Evolutionary conservation across 140 eudicot genomes (phyloP).

Genomic region (Ambrosia hybrid): DNA sequence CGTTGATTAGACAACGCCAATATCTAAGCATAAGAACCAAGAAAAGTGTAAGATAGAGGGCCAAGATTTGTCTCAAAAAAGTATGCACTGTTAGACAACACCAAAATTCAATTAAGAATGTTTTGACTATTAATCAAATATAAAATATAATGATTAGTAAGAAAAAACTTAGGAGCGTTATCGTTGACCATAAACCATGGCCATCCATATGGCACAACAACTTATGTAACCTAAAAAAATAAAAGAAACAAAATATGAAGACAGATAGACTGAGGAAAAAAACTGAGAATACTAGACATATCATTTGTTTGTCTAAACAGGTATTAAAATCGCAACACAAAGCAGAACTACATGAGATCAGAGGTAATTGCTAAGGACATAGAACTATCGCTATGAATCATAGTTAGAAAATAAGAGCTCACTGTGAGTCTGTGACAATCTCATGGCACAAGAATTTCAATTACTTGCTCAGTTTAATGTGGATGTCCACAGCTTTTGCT

Average conservation of each 20-base stretch:
- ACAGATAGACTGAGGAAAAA: background rate
- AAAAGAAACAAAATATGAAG: background rate
- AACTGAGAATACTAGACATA: constrained; percentile 3
- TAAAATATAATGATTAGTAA: background rate
- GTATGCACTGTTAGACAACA: background rate
- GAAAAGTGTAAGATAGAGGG: background rate
- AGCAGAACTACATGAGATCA: background rate
- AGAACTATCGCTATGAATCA: background rate
- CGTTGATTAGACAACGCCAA: background rate
- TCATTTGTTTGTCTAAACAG: background rate
- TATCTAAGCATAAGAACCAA: background rate
- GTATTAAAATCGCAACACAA: background rate
- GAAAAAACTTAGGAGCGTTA: background rate
- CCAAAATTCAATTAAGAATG: background rate
- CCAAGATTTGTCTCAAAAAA: background rate
- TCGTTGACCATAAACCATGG: background rate
- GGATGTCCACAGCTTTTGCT: constrained; percentile 9
- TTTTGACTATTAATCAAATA: constrained; percentile 9
- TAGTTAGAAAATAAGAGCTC: background rate
- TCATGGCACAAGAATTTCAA: constrained; percentile 13
- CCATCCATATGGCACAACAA: constrained; percentile 7
- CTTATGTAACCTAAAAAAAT: background rate
- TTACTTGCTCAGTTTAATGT: constrained; percentile 1
- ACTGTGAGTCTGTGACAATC: constrained; percentile 3
- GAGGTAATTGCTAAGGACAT: constrained; percentile 10